Evolutionary conservation across 192 early-diverging fungal genomes (phyloP), one percentile per base, ranked within the genome.

Genomic region (Backusella australiensis): DNA sequence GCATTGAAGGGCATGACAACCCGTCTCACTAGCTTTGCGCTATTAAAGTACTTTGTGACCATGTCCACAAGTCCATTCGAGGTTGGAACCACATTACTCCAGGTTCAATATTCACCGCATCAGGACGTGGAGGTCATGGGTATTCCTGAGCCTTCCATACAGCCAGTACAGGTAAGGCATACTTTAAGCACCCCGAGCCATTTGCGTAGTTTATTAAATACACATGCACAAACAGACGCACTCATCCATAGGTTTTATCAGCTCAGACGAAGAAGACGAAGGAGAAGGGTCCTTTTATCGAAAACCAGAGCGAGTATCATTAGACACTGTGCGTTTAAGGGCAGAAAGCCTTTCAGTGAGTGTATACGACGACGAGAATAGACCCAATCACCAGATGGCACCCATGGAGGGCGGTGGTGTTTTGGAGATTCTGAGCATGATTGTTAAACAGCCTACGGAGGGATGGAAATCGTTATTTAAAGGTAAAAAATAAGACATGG

Each of bases 371-470:
- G 89, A 85, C 7, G 77, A 84, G 21, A 82, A 78, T 35, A 77
- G 85, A 71, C 88, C 90, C n/a, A 78, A 81, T 14, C 90, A 91
- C 75, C 88, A 91, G 79, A 72, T 94, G 66, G 82, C 82, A 6
- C 87, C 91, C 9, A 77, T 93, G 67, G 81, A 88, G 6, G 73
- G 80, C n/a, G 75, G 75, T 6, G 86, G 84, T 21, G 83, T 89
- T 69, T 84, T 86, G 73, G 74, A 82, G n/a, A 86, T 87, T 29
- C 69, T 91, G 77, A 83, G 78, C 21, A 63, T 69, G 15, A 82
- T 94, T 8, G 77, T 83, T 21, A 80, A 81, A 6, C 91, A 94
- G 19, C 88, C 89, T 6, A 89, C 87, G 2, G 93, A 94, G 75
- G 93, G 93, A 73, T 86, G 72, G 69, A 29, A 69, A 26, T 84